Conservation (phyloP, 768 basidiomycete species). For the Daedaleopsis sinensis region DNA sequence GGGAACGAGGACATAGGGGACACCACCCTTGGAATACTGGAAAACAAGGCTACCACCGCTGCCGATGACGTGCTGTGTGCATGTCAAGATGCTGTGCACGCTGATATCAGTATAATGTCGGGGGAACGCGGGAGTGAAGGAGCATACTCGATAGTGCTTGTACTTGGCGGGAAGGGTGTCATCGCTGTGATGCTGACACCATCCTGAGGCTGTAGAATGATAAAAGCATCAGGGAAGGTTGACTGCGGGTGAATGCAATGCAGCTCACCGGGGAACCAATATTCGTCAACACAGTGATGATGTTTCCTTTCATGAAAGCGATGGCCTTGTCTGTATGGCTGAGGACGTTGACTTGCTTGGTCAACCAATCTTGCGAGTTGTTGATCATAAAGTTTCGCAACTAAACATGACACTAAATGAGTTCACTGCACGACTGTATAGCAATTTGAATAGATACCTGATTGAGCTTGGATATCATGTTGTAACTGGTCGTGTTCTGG, state of each 20-base stretch:
- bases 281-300: constrained; percentile 67
- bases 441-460: constrained; percentile 39
- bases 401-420: constrained; percentile 31
- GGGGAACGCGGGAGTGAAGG: neutral
- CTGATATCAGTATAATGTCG: constrained; percentile 9
- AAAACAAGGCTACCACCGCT: constrained; percentile 63
- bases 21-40: constrained; percentile 66
- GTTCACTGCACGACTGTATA: neutral
- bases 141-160: constrained; percentile 56
- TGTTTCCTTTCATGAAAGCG: constrained; percentile 65
- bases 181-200: constrained; percentile 54
- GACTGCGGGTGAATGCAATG: neutral
- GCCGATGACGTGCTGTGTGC: constrained; percentile 69
- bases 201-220: constrained; percentile 51
- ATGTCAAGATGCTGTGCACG: constrained; percentile 58
- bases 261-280: constrained; percentile 71
- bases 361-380: constrained; percentile 47
- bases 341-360: constrained; percentile 54
- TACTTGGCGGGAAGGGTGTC: constrained; percentile 51
- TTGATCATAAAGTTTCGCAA: constrained; percentile 70
- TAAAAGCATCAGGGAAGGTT: neutral
- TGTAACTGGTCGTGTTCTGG: constrained; percentile 56
- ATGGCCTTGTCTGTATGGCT: constrained; percentile 52
- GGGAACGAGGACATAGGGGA: constrained; percentile 58
- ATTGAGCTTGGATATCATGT: constrained; percentile 64